Conservation (phyloP, 208 protist genomes). For the Trypanosoma melophagium region DNA sequence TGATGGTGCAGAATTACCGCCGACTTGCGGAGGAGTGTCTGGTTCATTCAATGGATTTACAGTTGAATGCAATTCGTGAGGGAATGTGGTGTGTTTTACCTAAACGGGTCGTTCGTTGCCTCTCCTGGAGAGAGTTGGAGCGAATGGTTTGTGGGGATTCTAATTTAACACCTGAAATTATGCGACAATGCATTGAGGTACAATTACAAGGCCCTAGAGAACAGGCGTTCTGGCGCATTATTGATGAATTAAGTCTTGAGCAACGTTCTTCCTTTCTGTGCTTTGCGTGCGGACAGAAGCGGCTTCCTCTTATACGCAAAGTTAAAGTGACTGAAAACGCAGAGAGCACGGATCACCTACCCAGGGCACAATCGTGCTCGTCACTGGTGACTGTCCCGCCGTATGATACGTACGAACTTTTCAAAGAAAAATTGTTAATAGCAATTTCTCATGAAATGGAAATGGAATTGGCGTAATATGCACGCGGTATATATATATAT, state of each 20-base stretch:
- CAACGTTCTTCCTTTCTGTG: constrained; percentile 83
- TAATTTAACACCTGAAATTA: constrained; percentile 57
- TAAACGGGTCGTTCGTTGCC: constrained; percentile 80
- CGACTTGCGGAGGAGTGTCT: constrained; percentile 79
- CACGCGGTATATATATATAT: not conserved
- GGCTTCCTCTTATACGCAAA: constrained; percentile 69
- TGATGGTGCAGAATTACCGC: constrained; percentile 41
- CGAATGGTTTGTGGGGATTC: constrained; percentile 77
- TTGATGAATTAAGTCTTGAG: constrained; percentile 77
- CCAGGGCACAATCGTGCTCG: constrained; percentile 88
- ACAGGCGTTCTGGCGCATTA: constrained; percentile 82
- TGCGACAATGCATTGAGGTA: constrained; percentile 67
- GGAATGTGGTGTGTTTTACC: constrained; percentile 80
- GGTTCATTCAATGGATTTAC: constrained; percentile 85
- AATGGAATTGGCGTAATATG: constrained; percentile 83
- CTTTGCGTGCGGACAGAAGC: constrained; percentile 85
- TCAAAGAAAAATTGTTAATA: constrained; percentile 74
- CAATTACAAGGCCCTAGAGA: constrained; percentile 53
- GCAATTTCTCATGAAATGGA: constrained; percentile 85
- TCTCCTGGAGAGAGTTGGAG: constrained; percentile 86
- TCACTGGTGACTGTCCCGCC: constrained; percentile 80
- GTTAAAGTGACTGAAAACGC: constrained; percentile 80
- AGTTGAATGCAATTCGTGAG: constrained; percentile 76
- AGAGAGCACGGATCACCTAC: constrained; percentile 80
- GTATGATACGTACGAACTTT: constrained; percentile 77